Evolutionary conservation across 306 rosid species (phyloP).

Genomic region (Glycine soja): DNA sequence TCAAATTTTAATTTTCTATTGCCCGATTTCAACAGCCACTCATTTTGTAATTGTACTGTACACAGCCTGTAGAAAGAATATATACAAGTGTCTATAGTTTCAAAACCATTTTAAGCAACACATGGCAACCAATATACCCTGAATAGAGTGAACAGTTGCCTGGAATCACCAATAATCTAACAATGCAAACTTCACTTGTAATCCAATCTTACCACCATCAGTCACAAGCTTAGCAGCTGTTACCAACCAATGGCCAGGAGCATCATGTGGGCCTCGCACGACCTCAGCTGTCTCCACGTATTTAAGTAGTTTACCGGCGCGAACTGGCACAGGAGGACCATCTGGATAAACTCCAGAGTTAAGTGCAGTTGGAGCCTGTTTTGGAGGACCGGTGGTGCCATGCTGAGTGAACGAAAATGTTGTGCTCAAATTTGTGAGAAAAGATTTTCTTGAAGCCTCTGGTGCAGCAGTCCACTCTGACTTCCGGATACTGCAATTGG

Average conservation of each 20-base stretch:
- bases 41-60: conserved; percentile 52
- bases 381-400: conserved; percentile 52
- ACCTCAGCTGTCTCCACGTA: conserved; percentile 87
- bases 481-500: conserved; percentile 78
- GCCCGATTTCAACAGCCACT: conserved; percentile 49
- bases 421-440: conserved; percentile 86
- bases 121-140: conserved; percentile 17
- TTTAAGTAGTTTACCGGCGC: conserved; percentile 69
- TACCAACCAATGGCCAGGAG: conserved; percentile 96
- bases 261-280: conserved; percentile 84
- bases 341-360: conserved; percentile 92
- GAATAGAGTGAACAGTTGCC: conserved; percentile 16
- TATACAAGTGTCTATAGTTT: conserved; percentile 41
- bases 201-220: conserved; percentile 82
- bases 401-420: conserved; percentile 92
- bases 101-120: conserved; percentile 42
- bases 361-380: conserved; percentile 74
- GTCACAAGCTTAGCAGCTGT: conserved; percentile 84
- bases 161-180: conserved; percentile 71
- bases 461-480: conserved; percentile 85
- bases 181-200: conserved; percentile 88
- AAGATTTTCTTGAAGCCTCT: conserved; percentile 74
- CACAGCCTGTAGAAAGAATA: conserved; percentile 48
- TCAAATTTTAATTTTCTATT: conserved; percentile 39
- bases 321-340: conserved; percentile 79